Evolutionary conservation across 2,329 filamentous ascomycete species (phyloP).

Genomic region (Coniella vitis): DNA sequence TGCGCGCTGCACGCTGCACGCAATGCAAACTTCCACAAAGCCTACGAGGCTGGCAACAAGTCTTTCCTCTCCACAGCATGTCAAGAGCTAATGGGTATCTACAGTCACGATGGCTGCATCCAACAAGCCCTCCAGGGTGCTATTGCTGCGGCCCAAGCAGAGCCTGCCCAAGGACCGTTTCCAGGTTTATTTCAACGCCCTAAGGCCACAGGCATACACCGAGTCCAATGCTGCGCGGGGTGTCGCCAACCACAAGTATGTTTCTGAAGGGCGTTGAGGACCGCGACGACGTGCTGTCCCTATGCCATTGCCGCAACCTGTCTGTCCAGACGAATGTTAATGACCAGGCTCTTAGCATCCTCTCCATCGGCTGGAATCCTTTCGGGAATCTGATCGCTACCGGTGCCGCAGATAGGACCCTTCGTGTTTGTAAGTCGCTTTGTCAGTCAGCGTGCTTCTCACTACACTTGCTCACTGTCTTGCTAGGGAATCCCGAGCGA

Average conservation of each 20-base stretch:
- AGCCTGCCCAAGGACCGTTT: constrained; percentile 66
- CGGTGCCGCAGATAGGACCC: constrained; percentile 60
- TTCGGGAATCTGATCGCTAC: constrained; percentile 78
- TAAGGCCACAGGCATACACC: constrained; percentile 66
- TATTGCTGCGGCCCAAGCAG: constrained; percentile 39
- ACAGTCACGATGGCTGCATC: constrained; percentile 2
- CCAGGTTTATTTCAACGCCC: constrained; percentile 54
- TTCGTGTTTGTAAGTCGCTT: constrained; percentile 61
- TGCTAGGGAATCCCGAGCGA: constrained; percentile 66
- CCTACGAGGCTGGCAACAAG: background rate
- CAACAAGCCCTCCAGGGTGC: constrained; percentile 26
- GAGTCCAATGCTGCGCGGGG: constrained; percentile 51
- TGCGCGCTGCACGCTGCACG: too few species aligned
- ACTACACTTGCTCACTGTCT: background rate
- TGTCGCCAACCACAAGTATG: constrained; percentile 50
- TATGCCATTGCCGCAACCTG: background rate
- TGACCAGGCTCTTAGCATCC: constrained; percentile 44
- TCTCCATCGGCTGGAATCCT: constrained; percentile 84
- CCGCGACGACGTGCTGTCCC: constrained; percentile 20
- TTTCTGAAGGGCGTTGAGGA: constrained; percentile 18
- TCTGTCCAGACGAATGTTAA: background rate
- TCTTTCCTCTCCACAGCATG: background rate
- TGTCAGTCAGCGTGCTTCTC: too few species aligned
- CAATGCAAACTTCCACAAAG: too few species aligned
- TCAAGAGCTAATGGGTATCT: background rate